Evolutionary conservation across 148 eudicot species (phyloP).

Genomic region (Rheum nobile): DNA sequence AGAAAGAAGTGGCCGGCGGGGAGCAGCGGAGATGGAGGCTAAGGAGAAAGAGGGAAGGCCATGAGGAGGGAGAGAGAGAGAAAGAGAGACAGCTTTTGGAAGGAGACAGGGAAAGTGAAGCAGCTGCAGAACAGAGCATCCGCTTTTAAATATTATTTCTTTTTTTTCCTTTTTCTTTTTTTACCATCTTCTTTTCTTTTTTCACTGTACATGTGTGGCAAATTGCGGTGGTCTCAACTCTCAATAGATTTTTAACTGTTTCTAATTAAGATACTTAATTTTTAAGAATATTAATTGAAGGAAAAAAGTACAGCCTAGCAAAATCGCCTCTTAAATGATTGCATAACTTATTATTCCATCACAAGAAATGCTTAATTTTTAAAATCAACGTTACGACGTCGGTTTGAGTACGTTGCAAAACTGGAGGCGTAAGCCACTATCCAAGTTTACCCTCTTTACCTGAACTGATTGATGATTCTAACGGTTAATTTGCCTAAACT

Average conservation of each 20-base stretch:
- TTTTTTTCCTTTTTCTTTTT: not conserved
- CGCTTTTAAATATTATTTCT: not conserved
- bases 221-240: not conserved
- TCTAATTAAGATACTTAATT: not conserved
- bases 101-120: slow-evolving; percentile 46
- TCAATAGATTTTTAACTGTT: not conserved
- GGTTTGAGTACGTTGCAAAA: not conserved
- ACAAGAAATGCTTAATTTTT: no score
- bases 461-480: no score
- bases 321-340: not conserved
- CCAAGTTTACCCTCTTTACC: not conserved
- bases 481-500: no score
- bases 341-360: not conserved
- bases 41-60: slow-evolving; percentile 5
- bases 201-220: not conserved
- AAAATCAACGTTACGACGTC: not conserved
- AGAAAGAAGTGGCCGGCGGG: not conserved
- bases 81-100: slow-evolving; percentile 22
- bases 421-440: not conserved
- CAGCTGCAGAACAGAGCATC: not conserved
- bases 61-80: not conserved
- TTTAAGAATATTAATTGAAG: not conserved
- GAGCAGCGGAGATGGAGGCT: slow-evolving; percentile 5
- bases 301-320: not conserved
- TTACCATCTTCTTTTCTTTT: not conserved